Evolutionary conservation across 2,329 filamentous ascomycete genomes (phyloP).

Genomic region (Aschersonia sp.): DNA sequence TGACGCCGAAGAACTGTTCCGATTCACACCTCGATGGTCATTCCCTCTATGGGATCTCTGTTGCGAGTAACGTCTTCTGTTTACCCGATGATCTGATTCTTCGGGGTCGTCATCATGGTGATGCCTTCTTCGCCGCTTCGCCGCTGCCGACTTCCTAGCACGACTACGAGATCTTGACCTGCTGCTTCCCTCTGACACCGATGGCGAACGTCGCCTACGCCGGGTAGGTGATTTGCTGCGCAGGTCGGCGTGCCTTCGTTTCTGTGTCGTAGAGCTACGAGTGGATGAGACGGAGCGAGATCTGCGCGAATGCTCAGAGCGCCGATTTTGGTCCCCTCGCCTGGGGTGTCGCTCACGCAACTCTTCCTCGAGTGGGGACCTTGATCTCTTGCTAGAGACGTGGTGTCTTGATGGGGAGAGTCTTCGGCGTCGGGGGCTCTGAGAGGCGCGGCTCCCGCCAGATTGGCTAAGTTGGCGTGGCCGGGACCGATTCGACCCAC

Average conservation of each 20-base stretch:
- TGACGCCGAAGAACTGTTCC: conserved; percentile 37
- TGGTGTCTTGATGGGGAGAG: conserved; percentile 16
- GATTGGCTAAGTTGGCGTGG: conserved; percentile 19
- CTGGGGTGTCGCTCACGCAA: conserved; percentile 11
- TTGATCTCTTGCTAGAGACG: conserved; percentile 23
- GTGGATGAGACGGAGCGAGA: conserved; percentile 22
- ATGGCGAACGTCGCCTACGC: conserved; percentile 19
- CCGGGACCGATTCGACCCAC: conserved; percentile 14
- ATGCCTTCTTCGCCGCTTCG: conserved; percentile 2
- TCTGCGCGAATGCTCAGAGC: conserved; percentile 8
- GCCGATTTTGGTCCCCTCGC: conserved; percentile 9
- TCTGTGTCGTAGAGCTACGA: conserved; percentile 28
- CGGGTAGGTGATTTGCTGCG: conserved; percentile 30
- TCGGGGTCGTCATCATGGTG: conserved; percentile 2
- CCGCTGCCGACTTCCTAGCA: conserved; percentile 7
- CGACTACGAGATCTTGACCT: conserved; percentile 16
- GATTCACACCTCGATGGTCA: conserved; percentile 20
- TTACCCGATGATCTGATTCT: conserved; percentile 1
- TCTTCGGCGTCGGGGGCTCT: conserved; percentile 18
- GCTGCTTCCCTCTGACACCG: conserved; percentile 27
- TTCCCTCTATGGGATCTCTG: conserved; percentile 1
- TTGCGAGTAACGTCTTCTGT: conserved; percentile 1
- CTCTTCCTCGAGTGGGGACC: conserved; percentile 19
- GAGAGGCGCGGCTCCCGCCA: conserved; percentile 16
- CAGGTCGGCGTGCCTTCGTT: conserved; percentile 34